Evolutionary conservation across 495 filamentous ascomycete genomes (phyloP), one percentile per base, ranked within the genome.

Genomic region (Penicillium nucicola): DNA sequence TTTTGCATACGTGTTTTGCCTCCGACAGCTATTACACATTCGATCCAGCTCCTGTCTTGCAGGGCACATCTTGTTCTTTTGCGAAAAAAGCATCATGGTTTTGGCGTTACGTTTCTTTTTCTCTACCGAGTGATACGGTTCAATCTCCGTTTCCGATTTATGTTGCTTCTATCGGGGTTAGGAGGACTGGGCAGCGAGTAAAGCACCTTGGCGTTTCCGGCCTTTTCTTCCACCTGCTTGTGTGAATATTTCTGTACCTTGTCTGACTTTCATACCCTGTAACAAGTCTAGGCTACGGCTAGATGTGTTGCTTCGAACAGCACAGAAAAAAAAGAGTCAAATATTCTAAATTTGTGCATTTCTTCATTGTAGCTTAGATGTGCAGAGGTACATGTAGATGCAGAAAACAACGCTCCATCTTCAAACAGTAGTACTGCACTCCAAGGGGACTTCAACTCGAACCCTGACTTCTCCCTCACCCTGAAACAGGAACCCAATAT

Each of bases 401-500:
- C 33, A 38, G 9, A 37, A 9, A 28, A 28, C 10, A 28, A 28
- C 10, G 7, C 25, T 9, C 7, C 25, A 28, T 28, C 22, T 23
- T 23, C 25, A 28, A 28, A 8, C 7, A 6, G 25, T 28, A 28
- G 7, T 8, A 28, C 6, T 28, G 10, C 6, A 6, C 0, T 28
- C 25, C 5, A 28, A 28, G 25, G 25, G 25, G 37, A 71, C 43
- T 60, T 90, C 87, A 14, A 95, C 81, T 47, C 90, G 70, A 38
- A 97, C 74, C 51, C 57, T 83, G 2, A 80, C 88, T 56, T 86
- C 82, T 42, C 65, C 62, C 49, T 68, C 70, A 18, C 84, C 82
- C 53, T 95, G 89, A 47, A 96, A 80, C 73, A 84, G 88, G 58
- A 87, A 92, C 10, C 89, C 90, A 60, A 96, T 77, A 66, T 86